A percentile compares a stretch with the other conserved stretches of the same genome.
Evolutionary conservation across 2,329 filamentous ascomycete species (phyloP).

Genomic region (Lachnum nothofagi): DNA sequence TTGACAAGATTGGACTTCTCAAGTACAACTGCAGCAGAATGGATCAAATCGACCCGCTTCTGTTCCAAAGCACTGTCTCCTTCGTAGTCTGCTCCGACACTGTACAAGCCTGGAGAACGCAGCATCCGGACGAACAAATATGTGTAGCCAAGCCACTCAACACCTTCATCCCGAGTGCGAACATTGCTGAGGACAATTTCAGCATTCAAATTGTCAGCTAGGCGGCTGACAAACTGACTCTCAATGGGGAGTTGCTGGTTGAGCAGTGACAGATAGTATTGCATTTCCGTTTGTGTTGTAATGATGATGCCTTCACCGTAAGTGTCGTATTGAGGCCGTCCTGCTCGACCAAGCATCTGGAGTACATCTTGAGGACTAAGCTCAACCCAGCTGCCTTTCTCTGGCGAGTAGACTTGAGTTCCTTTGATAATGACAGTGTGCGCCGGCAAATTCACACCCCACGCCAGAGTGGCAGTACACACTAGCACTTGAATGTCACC

Average conservation of each 20-base stretch:
- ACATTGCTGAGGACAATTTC: conserved; percentile 94
- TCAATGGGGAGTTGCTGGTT: conserved; percentile 98
- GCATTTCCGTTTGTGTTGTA: conserved; percentile 88
- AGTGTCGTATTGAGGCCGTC: conserved; percentile 92
- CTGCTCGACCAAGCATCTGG: conserved; percentile 97
- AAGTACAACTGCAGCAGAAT: conserved; percentile 82
- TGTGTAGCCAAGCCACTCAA: conserved; percentile 98
- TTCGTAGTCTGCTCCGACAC: conserved; percentile 92
- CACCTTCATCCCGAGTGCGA: conserved; percentile 83
- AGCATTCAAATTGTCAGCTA: conserved; percentile 94
- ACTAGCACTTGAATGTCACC: conserved; percentile 92
- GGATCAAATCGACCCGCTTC: conserved; percentile 93
- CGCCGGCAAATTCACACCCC: conserved; percentile 96
- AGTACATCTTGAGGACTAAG: conserved; percentile 94
- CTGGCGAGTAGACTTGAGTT: conserved; percentile 94
- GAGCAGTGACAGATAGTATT: conserved; percentile 92
- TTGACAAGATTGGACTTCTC: conserved; percentile 86
- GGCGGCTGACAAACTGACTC: conserved; percentile 85
- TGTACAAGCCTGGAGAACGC: conserved; percentile 87
- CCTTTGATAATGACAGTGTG: conserved; percentile 99
- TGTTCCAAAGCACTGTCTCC: conserved; percentile 88
- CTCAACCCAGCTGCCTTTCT: conserved; percentile 98
- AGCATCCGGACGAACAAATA: conserved; percentile 98
- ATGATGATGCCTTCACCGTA: conserved; percentile 99
- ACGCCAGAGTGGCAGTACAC: conserved; percentile 94